Base-by-base conservation (phyloP, 345 rosid species). In the Psidium guajava region DNA sequence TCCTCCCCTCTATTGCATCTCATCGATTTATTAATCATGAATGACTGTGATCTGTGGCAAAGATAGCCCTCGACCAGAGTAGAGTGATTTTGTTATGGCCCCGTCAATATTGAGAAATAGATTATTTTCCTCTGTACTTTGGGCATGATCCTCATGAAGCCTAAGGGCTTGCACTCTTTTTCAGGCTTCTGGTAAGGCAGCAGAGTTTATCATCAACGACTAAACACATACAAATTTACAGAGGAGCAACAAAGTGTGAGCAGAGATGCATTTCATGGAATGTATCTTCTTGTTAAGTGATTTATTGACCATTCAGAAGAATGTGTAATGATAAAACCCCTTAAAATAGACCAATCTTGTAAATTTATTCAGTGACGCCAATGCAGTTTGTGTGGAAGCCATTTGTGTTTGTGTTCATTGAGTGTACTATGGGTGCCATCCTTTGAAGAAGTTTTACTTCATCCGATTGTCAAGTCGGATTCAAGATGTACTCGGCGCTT, bases 141-240 rank as follows among this genome's bases (percentile, higher is more conserved):
- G 27, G 6, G n/a, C 52, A 24, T 54, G 64, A 40, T 55, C 49
- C 42, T 42, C 40, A 10, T 82, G 61, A 54, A 32, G 55, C 1
- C 21, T 69, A 55, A 82, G 40, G 57, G 1, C 27, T 82, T 28
- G 84, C 85, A 83, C 59, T 85, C 53, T 47, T 82, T 86, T 16
- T 73, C 92, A 90, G 93, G 90, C 89, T 64, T 86, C 91, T 54
- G 90, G 90, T 20, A 74, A 69, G 87, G 87, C 90, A 74, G 88
- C 92, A 51, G 86, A 54, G 55, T 90, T 91, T 87, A 27, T 44
- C 32, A 77, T 93, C 58, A 57, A 54, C 47, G 83, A 86, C 64
- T 86, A 84, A 77, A 69, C 47, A 25, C 14, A 0, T 57, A 8
- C 28, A 10, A 57, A 57, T 57, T 24, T 57, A 25, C 6, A 14